Evolutionary conservation across 768 basidiomycete genomes (phyloP), one percentile per base, ranked within the genome.

Genomic region (Phlebiopsis flavidoalba): DNA sequence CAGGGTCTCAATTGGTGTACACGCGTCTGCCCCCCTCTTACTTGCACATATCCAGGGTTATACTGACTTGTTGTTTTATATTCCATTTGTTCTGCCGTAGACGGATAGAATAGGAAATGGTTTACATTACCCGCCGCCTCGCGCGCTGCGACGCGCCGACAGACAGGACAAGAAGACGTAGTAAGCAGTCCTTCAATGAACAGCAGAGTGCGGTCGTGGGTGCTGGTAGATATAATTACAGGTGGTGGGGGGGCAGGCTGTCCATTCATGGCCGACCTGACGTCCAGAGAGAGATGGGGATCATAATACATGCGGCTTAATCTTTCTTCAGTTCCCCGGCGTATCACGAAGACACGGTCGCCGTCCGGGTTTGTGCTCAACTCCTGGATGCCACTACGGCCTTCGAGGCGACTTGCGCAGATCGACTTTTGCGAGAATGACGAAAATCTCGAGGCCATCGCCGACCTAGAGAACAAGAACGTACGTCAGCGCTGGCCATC

Each of bases 361-460:
- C 86, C 85, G 35, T 87, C 88, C 10, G 76, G 75, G 17, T 77
- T 80, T 50, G 76, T 71, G 3, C 85, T 82, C 66, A 91, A 67
- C 72, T 93, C 92, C 69, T 85, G 82, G 31, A 83, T 68, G 24
- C 85, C 85, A 17, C 75, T 75, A 33, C 86, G 63, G 48, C 71
- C 76, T 65, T 83, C 83, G 58, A 90, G 70, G 2, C 81, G 85
- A 63, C 87, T 83, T 57, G 84, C n/a, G n/a, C 67, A 35, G 79
- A 77, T 33, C 86, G 84, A 46, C 88, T 68, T 81, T 84, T 36
- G 91, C 84, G 48, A 95, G 80, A 49, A 93, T 87, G 59, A 98
- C 81, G 69, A 88, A 96, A 63, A 96, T 91, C 71, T 98, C 95
- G 37, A 98, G 82, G 3, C 93, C 93, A 72, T 98, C 96, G 48